These are phyloP conservation scores for Xerocomellus intermedius DNA, from an alignment of 768 basidiomycete species.

Conservation along the genomic window DNA sequence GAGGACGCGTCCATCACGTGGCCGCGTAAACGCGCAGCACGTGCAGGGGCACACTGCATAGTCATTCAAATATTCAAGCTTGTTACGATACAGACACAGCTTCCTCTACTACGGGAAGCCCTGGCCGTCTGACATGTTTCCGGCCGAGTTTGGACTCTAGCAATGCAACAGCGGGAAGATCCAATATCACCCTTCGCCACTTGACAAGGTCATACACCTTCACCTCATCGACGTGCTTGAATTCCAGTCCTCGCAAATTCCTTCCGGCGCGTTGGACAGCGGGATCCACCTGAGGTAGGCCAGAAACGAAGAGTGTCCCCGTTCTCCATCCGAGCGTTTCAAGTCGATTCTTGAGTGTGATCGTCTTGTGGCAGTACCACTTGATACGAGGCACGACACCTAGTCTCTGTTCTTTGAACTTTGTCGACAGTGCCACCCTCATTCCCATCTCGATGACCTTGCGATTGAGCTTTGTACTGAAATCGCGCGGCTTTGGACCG, in stretches of 20 bases:
- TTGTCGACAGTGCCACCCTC: constrained; percentile 83
- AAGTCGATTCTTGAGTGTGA: constrained; percentile 60
- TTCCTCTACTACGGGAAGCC: constrained; percentile 8
- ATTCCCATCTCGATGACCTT: constrained; percentile 94
- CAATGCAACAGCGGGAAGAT: constrained; percentile 77
- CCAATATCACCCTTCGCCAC: constrained; percentile 80
- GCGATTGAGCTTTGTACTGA: constrained; percentile 86
- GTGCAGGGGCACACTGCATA: background rate
- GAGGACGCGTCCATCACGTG: constrained; percentile 35
- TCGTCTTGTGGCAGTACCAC: constrained; percentile 75
- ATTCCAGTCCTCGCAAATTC: constrained; percentile 70
- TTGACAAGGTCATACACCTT: constrained; percentile 81
- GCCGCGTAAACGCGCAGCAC: constrained; percentile 18
- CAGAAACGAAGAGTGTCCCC: constrained; percentile 71
- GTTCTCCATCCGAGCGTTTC: constrained; percentile 64
- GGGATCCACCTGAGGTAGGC: constrained; percentile 50
- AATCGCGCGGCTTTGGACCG: constrained; percentile 89
- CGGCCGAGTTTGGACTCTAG: constrained; percentile 66
- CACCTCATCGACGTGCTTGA: constrained; percentile 62
- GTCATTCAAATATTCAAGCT: background rate
- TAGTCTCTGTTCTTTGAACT: constrained; percentile 70
- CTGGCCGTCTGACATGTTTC: constrained; percentile 4
- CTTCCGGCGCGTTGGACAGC: constrained; percentile 59
- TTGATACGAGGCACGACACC: constrained; percentile 71
- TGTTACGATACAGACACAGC: background rate